A percentile compares a stretch with the other conserved stretches of the same genome.
Conservation (phyloP, 2,329 filamentous ascomycete genomes). For the Fusarium subglutinans region DNA sequence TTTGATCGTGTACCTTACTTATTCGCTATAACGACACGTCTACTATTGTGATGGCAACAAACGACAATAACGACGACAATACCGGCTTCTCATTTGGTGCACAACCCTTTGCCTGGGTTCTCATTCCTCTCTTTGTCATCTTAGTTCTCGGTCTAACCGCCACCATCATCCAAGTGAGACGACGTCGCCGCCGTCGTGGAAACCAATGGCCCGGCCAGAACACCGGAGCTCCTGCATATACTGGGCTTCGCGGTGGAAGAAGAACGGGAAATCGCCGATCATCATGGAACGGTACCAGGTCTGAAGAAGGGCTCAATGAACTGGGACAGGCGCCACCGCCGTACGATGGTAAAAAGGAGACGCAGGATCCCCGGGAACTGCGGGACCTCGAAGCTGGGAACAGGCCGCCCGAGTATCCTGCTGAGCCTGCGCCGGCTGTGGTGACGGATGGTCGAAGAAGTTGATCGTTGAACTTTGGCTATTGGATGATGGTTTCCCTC, state of each 20-base stretch:
- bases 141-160: slow-evolving; percentile 51
- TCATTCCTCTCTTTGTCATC: slow-evolving; percentile 59
- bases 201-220: slow-evolving; percentile 20
- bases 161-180: slow-evolving; percentile 55
- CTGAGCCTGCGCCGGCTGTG: slow-evolving; percentile 39
- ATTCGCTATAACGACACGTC: background rate
- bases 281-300: slow-evolving; percentile 38
- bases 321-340: slow-evolving; percentile 72
- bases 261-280: slow-evolving; percentile 33
- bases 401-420: slow-evolving; percentile 45
- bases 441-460: slow-evolving; percentile 32
- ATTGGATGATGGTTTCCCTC: background rate
- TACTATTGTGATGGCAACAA: slow-evolving; percentile 12
- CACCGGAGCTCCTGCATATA: slow-evolving; percentile 24
- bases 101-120: slow-evolving; percentile 66
- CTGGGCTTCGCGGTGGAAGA: slow-evolving; percentile 32
- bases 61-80: slow-evolving; percentile 19
- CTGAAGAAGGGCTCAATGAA: slow-evolving; percentile 69
- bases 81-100: slow-evolving; percentile 47
- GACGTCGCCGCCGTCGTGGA: slow-evolving; percentile 45
- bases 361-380: slow-evolving; percentile 32
- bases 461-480: background rate
- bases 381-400: slow-evolving; percentile 41
- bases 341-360: slow-evolving; percentile 56
- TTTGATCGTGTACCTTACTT: background rate